Percentiles rank a stretch among this genome's conserved stretches.
phyloP scores from a whole-genome alignment of 257 asterid genomes.

The Solanum arcanum region DNA sequence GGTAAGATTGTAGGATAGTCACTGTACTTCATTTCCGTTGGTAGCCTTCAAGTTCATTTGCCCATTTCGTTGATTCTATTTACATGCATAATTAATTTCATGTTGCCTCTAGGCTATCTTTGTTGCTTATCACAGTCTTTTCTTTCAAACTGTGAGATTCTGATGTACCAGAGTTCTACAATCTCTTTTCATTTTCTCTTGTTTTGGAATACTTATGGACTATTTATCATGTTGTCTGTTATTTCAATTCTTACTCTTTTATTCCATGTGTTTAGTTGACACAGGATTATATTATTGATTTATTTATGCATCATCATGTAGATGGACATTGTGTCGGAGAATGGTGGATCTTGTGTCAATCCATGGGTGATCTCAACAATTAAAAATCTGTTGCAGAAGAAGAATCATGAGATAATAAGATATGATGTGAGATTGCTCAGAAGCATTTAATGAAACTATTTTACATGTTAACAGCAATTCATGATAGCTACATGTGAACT shows the following conservation, averaged over 20 bases:
- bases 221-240: neutral
- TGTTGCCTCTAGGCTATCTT: neutral
- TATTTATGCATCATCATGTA: constrained; percentile 13
- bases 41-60: neutral
- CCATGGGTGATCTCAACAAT: constrained; percentile 66
- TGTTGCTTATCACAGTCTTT: neutral
- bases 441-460: neutral
- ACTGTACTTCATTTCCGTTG: neutral
- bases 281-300: constrained; percentile 2
- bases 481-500: neutral
- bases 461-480: neutral
- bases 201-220: neutral
- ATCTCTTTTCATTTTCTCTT: neutral
- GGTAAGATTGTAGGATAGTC: neutral
- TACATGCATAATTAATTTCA: neutral
- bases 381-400: constrained; percentile 18
- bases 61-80: neutral
- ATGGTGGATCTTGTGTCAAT: constrained; percentile 34
- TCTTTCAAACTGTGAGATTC: neutral
- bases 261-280: neutral
- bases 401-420: constrained; percentile 21
- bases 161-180: neutral
- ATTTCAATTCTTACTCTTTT: neutral
- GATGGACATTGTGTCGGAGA: constrained; percentile 30
- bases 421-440: constrained; percentile 20